A percentile compares a stretch with the other conserved stretches of the same genome.
Conservation (phyloP, 2,329 filamentous ascomycete species). For the Fusarium sterilihyphosum region DNA sequence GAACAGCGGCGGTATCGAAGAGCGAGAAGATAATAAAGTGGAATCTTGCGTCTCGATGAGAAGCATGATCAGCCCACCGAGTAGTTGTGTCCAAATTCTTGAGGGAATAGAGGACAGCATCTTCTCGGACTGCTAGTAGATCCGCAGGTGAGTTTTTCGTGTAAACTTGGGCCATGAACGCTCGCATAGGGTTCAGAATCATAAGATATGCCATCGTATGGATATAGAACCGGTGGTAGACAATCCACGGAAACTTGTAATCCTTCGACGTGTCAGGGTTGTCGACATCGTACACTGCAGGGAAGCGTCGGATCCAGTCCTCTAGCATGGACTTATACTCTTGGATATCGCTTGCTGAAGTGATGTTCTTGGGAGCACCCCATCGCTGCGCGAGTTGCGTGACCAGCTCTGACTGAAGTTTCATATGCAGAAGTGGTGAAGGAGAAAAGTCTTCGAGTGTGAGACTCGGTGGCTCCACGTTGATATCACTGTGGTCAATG, state of each 20-base stretch:
- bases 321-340: constrained; percentile 49
- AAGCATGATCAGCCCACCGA: constrained; percentile 54
- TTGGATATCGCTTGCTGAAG: constrained; percentile 41
- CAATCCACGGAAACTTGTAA: constrained; percentile 51
- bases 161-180: constrained; percentile 54
- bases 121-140: constrained; percentile 50
- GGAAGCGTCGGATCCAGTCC: constrained; percentile 55
- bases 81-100: constrained; percentile 53
- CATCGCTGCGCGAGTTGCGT: constrained; percentile 43
- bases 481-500: constrained; percentile 47
- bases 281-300: constrained; percentile 50
- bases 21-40: constrained; percentile 62
- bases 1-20: constrained; percentile 60
- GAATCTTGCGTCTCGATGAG: constrained; percentile 58
- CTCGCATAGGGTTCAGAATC: constrained; percentile 58
- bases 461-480: constrained; percentile 47
- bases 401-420: constrained; percentile 49
- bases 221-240: constrained; percentile 57
- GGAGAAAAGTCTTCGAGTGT: constrained; percentile 46
- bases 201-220: constrained; percentile 57
- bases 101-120: constrained; percentile 55
- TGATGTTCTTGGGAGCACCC: constrained; percentile 42
- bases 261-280: constrained; percentile 56
- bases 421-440: constrained; percentile 49
- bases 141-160: constrained; percentile 40